Conservation (phyloP, 2,329 filamentous ascomycete genomes). For the Calonectria montana region DNA sequence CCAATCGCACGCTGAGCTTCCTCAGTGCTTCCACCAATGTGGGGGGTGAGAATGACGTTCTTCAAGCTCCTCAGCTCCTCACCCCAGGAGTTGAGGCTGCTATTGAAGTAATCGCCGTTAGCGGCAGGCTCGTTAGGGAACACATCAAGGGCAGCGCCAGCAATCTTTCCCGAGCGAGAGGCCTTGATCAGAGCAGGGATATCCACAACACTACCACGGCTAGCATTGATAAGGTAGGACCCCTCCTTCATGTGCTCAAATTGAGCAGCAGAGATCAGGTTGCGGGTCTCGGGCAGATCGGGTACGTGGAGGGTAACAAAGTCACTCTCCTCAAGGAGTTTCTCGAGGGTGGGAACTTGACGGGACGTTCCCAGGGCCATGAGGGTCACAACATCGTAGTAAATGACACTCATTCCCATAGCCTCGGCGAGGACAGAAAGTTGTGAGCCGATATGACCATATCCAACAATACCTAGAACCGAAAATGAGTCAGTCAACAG, state of each 20-base stretch:
- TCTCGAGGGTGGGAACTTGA: conserved; percentile 83
- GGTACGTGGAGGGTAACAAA: conserved; percentile 97
- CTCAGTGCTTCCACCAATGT: conserved; percentile 97
- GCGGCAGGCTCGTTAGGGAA: conserved; percentile 93
- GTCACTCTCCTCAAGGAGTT: conserved; percentile 82
- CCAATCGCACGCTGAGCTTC: conserved; percentile 97
- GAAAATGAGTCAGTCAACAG: background rate
- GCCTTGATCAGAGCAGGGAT: conserved; percentile 92
- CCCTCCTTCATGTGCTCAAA: conserved; percentile 92
- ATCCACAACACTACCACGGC: conserved; percentile 92
- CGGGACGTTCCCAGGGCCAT: conserved; percentile 92
- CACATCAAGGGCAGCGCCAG: conserved; percentile 95
- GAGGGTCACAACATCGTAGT: conserved; percentile 93
- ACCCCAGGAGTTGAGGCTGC: conserved; percentile 83
- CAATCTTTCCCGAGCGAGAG: conserved; percentile 86
- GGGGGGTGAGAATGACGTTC: conserved; percentile 95
- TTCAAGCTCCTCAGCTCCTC: conserved; percentile 86
- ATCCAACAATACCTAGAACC: conserved; percentile 83
- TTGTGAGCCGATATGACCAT: conserved; percentile 97
- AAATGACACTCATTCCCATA: conserved; percentile 98
- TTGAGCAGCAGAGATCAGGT: conserved; percentile 86
- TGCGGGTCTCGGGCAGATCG: conserved; percentile 90
- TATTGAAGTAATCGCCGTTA: conserved; percentile 96
- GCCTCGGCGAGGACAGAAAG: conserved; percentile 94
- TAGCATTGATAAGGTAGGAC: conserved; percentile 95